phyloP scores from a whole-genome alignment of 1,139 yeast species.

The Saccharomycopsis crataegensis region DNA sequence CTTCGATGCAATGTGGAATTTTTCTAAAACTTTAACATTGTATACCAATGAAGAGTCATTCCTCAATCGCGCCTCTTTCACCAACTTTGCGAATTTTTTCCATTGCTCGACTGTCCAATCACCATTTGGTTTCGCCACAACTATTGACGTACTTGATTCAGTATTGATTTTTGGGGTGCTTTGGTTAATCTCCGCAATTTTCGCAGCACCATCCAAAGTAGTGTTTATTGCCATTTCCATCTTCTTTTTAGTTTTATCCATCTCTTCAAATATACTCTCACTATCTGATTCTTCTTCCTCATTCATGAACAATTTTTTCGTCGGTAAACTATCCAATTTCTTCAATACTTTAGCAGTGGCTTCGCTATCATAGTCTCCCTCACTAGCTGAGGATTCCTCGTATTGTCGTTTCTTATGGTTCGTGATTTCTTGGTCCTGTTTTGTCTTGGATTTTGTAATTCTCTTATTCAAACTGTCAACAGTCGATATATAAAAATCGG shows the following conservation, averaged over 20 bases:
- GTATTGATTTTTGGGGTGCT: neutral
- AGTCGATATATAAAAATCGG: neutral
- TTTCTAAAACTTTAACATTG: neutral
- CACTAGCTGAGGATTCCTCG: too few relatives aligned
- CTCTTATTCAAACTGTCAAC: neutral
- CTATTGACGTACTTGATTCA: neutral
- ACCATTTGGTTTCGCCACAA: neutral
- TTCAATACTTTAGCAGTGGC: neutral
- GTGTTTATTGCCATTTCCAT: neutral
- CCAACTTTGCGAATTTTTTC: constrained; percentile 2
- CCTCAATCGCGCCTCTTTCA: neutral
- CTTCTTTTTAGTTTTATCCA: neutral
- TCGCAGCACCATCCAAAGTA: neutral
- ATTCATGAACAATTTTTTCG: neutral
- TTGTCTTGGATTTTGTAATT: neutral
- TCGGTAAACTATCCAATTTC: neutral
- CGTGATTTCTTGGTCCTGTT: neutral
- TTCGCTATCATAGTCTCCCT: neutral
- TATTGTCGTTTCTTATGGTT: neutral
- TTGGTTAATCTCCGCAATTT: neutral
- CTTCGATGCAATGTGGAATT: neutral
- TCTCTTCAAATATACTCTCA: constrained; percentile 1
- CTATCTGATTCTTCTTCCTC: neutral
- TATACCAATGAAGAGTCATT: constrained; percentile 5
- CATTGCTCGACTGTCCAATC: constrained; percentile 4